phyloP scores from a whole-genome alignment of 169 alveolate genomes.

The Fabrea salina region DNA sequence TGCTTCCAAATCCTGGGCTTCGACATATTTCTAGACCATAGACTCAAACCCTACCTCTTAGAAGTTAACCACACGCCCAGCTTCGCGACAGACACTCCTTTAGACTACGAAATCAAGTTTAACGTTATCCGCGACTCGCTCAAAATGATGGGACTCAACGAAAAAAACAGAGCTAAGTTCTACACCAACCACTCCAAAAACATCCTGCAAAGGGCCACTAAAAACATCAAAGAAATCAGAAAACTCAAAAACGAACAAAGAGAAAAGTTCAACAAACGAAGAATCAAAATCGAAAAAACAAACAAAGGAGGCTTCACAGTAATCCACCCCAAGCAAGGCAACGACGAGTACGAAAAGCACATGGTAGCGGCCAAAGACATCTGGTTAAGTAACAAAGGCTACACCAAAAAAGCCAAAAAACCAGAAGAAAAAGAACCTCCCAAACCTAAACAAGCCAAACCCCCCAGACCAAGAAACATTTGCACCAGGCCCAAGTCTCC shows the following conservation, averaged over 20 bases:
- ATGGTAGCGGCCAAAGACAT: constrained; percentile 20
- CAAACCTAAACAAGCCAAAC: neutral
- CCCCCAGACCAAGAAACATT: neutral
- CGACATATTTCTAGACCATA: constrained; percentile 62
- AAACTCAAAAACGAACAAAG: neutral
- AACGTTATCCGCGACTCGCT: constrained; percentile 58
- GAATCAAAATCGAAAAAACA: constrained; percentile 62
- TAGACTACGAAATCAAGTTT: constrained; percentile 59
- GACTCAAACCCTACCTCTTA: constrained; percentile 58
- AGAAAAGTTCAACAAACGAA: neutral
- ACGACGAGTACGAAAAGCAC: neutral
- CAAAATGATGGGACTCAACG: constrained; percentile 41
- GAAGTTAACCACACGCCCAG: constrained; percentile 78
- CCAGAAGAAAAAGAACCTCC: neutral
- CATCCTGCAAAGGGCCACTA: neutral
- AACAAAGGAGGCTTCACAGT: constrained; percentile 82
- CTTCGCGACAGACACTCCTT: constrained; percentile 67
- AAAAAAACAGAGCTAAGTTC: neutral
- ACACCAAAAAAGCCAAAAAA: neutral
- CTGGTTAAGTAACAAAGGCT: constrained; percentile 19
- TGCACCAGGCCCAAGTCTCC: too few species aligned
- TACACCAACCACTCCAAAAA: neutral
- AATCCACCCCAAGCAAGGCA: constrained; percentile 67
- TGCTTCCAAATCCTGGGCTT: constrained; percentile 75
- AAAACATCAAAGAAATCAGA: constrained; percentile 17